These are phyloP conservation scores for Ulota crispa DNA, from an alignment of 225 moss, liverwort and hornwort species.

Conservation along the genomic window DNA sequence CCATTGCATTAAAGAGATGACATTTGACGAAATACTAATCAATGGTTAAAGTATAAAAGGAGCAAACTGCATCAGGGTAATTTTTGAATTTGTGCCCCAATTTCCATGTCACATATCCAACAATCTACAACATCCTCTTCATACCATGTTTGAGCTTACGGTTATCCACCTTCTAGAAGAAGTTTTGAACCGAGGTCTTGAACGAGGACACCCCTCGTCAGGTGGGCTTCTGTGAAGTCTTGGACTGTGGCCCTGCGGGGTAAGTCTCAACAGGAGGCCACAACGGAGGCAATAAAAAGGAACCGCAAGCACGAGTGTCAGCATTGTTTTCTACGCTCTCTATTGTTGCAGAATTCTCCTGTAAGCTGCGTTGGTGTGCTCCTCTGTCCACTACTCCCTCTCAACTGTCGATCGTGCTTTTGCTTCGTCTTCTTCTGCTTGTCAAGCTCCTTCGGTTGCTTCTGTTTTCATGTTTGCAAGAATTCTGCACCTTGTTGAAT, in stretches of 20 bases:
- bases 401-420: not conserved
- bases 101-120: no score
- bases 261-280: not conserved
- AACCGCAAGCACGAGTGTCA: not conserved
- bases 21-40: no score
- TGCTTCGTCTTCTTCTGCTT: not conserved
- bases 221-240: not conserved
- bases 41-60: no score
- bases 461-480: not conserved
- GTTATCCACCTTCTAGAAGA: not conserved
- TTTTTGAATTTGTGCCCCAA: no score
- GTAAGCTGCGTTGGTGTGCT: not conserved
- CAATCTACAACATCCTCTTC: no score
- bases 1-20: no score
- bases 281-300: not conserved
- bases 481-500: not conserved
- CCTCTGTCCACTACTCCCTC: not conserved
- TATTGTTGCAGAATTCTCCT: not conserved
- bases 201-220: not conserved
- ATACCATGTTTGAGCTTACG: no score
- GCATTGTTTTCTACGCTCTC: not conserved
- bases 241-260: not conserved
- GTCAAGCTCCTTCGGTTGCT: no score
- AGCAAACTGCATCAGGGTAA: no score
- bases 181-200: not conserved